Percentiles rank a stretch among this genome's conserved stretches.
phyloP scores from a whole-genome alignment of 2,329 filamentous ascomycete species.

The Blastomyces gilchristii region DNA sequence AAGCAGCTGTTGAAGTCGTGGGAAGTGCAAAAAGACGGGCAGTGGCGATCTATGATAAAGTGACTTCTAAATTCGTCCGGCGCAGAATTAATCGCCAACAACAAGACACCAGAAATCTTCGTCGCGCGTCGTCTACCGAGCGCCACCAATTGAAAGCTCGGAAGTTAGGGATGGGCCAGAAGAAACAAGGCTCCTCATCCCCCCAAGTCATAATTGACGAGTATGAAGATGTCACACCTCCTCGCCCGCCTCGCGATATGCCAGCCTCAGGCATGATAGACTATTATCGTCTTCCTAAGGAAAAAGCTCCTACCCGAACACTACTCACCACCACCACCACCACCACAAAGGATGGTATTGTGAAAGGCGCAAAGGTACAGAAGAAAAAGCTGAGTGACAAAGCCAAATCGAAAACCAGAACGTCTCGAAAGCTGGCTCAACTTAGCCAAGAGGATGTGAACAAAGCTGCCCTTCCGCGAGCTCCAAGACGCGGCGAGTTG shows the following conservation, averaged over 20 bases:
- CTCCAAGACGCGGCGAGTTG: background rate
- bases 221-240: background rate
- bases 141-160: background rate
- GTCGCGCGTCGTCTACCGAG: constrained; percentile 2
- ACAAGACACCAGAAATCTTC: background rate
- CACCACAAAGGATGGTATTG: constrained; percentile 11
- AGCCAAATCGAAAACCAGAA: background rate
- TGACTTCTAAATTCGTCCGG: background rate
- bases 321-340: background rate
- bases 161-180: background rate
- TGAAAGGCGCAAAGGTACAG: constrained; percentile 1
- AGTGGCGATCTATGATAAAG: background rate
- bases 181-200: background rate
- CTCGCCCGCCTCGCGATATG: background rate
- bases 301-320: background rate
- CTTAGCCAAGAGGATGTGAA: background rate
- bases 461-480: background rate
- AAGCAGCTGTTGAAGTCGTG: background rate
- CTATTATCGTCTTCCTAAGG: background rate
- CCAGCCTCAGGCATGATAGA: background rate
- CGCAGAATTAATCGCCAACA: background rate
- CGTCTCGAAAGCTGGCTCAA: background rate
- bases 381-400: background rate
- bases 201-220: background rate
- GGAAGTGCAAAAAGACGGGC: constrained; percentile 9